A percentile compares a stretch with the other conserved stretches of the same genome.
Evolutionary conservation across 371 early-diverging fungal species (phyloP).

Genomic region (Gilbertella persicaria): DNA sequence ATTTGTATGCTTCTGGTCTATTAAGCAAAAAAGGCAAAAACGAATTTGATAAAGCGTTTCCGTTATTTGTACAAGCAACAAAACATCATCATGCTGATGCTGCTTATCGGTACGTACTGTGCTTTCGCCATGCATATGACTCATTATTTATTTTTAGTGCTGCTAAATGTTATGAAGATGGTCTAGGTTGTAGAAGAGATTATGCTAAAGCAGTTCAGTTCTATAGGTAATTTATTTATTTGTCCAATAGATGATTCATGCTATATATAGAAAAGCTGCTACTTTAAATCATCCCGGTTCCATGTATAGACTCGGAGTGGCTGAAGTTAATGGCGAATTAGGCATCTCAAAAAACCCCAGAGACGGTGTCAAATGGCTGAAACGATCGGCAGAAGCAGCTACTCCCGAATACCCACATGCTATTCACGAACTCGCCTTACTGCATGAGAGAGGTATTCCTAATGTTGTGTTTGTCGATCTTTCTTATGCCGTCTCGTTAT

Average conservation of each 20-base stretch:
- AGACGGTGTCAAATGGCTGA: slow-evolving; percentile 84
- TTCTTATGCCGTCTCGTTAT: slow-evolving; percentile 72
- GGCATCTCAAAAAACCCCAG: slow-evolving; percentile 63
- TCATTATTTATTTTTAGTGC: slow-evolving; percentile 36
- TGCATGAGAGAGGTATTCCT: slow-evolving; percentile 74
- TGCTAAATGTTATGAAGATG: slow-evolving; percentile 74
- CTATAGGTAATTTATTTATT: slow-evolving; percentile 52
- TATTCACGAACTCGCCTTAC: slow-evolving; percentile 73
- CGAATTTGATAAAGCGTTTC: slow-evolving; percentile 72
- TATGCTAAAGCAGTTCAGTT: slow-evolving; percentile 71
- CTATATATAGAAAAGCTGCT: slow-evolving; percentile 63
- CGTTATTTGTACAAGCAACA: slow-evolving; percentile 68
- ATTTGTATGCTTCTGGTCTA: slow-evolving; percentile 63
- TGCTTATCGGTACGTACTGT: slow-evolving; percentile 51
- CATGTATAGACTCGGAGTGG: slow-evolving; percentile 74
- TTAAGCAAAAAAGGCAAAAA: slow-evolving; percentile 62
- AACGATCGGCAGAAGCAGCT: slow-evolving; percentile 75
- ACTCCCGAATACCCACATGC: slow-evolving; percentile 78
- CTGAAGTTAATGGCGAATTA: slow-evolving; percentile 73
- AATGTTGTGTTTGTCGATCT: slow-evolving; percentile 74
- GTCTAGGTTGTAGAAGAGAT: slow-evolving; percentile 63
- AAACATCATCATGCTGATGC: slow-evolving; percentile 73
- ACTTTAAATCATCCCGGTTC: slow-evolving; percentile 74
- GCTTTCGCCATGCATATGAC: background rate
- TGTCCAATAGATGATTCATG: background rate